A percentile compares a stretch with the other conserved stretches of the same genome.
These are phyloP conservation scores for Stenogyne calaminthoides DNA, from an alignment of 305 asterid genomes.

Conservation along the genomic window DNA sequence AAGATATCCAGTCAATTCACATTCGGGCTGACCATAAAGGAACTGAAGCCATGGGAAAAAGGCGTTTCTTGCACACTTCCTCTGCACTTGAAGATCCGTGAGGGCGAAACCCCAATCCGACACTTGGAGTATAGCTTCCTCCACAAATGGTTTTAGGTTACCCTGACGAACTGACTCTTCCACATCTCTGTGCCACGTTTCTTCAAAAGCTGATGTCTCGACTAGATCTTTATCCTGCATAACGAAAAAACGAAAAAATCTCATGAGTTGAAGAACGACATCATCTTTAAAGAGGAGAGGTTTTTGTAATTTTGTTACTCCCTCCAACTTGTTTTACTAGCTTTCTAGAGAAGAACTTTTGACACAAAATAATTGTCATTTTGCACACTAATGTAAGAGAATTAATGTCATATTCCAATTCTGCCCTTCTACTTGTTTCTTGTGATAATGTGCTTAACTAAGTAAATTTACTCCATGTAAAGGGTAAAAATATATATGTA, in stretches of 20 bases:
- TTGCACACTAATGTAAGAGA: no score
- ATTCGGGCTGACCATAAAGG: constrained; percentile 58
- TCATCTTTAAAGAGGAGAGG: not conserved
- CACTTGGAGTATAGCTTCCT: constrained; percentile 85
- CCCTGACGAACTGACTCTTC: constrained; percentile 83
- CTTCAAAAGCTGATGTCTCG: constrained; percentile 50
- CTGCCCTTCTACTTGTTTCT: no score
- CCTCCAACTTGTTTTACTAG: no score
- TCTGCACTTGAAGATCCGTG: constrained; percentile 69
- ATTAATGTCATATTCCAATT: no score
- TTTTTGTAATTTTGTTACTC: not conserved
- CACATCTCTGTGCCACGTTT: constrained; percentile 82
- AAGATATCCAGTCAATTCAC: constrained; percentile 72
- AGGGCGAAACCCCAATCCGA: constrained; percentile 86
- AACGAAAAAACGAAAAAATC: constrained; percentile 2
- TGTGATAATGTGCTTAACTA: no score
- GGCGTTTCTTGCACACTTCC: constrained; percentile 57
- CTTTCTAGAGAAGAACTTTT: no score
- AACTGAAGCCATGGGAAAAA: constrained; percentile 70
- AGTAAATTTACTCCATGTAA: no score
- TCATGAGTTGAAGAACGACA: not conserved
- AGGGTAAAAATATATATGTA: no score
- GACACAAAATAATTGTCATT: no score
- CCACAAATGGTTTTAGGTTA: constrained; percentile 60
- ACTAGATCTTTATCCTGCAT: constrained; percentile 61